Percentiles rank a stretch among this genome's conserved stretches.
Conservation (phyloP, 2,329 filamentous ascomycete species). For the Lecanicillium sp. region DNA sequence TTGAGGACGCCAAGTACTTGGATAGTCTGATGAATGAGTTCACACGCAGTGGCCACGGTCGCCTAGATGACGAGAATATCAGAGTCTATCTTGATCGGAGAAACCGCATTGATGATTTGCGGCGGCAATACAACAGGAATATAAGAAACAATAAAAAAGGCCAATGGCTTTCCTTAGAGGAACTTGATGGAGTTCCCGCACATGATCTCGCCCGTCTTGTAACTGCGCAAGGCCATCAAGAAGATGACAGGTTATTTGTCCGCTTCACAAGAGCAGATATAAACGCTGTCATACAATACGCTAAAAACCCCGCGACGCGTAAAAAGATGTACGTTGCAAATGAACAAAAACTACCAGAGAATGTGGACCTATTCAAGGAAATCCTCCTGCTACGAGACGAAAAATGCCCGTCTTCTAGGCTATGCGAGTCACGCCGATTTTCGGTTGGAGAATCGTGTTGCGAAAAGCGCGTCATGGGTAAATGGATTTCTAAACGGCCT, state of each 20-base stretch:
- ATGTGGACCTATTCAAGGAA: slow-evolving; percentile 44
- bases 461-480: slow-evolving; percentile 45
- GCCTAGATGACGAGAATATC: slow-evolving; percentile 38
- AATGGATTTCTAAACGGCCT: slow-evolving; percentile 41
- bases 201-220: too few relatives aligned
- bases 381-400: slow-evolving; percentile 44
- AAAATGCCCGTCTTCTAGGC: slow-evolving; percentile 44
- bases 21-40: slow-evolving; percentile 8
- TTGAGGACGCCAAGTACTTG: not conserved
- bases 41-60: slow-evolving; percentile 39
- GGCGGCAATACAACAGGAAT: slow-evolving; percentile 45
- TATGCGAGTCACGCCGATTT: slow-evolving; percentile 49
- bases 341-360: slow-evolving; percentile 46
- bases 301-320: too few relatives aligned
- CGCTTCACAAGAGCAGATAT: slow-evolving; percentile 44
- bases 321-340: slow-evolving; percentile 43
- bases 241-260: slow-evolving; percentile 24
- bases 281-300: slow-evolving; percentile 38
- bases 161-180: slow-evolving; percentile 35
- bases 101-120: slow-evolving; percentile 42
- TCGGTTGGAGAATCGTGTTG: slow-evolving; percentile 47
- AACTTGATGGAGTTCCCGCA: too few relatives aligned
- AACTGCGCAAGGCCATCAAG: too few relatives aligned
- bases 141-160: slow-evolving; percentile 46
- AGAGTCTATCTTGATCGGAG: slow-evolving; percentile 46